Evolutionary conservation across 805 yeast genomes (phyloP).

Genomic region (Spencermartinsiella europaea): DNA sequence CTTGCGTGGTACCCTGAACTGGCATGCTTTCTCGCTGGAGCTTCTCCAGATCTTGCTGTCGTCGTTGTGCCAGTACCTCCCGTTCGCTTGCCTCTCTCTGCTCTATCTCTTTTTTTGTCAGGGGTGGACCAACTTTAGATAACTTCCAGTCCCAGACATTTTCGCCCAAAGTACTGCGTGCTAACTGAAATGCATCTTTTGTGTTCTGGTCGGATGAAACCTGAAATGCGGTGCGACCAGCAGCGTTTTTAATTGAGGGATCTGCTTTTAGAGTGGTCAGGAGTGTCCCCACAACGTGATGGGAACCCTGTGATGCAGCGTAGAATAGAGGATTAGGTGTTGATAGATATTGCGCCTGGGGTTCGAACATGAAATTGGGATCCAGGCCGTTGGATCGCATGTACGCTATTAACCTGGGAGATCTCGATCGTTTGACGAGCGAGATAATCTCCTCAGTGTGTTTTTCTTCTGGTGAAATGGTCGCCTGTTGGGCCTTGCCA

Average conservation of each 20-base stretch:
- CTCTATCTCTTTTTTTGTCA: constrained; percentile 31
- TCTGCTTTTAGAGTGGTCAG: constrained; percentile 63
- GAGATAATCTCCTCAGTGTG: constrained; percentile 55
- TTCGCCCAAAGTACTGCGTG: constrained; percentile 67
- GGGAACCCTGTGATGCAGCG: constrained; percentile 63
- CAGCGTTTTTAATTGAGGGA: constrained; percentile 50
- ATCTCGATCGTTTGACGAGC: constrained; percentile 65
- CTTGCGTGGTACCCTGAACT: constrained; percentile 5
- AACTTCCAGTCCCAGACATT: constrained; percentile 59
- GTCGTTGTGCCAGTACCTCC: constrained; percentile 18
- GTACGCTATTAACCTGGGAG: constrained; percentile 65
- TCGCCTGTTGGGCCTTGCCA: constrained; percentile 20
- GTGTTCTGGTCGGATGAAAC: constrained; percentile 41
- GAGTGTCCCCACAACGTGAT: constrained; percentile 59
- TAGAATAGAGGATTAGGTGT: constrained; percentile 76
- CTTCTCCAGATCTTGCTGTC: constrained; percentile 73
- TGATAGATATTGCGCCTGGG: constrained; percentile 44
- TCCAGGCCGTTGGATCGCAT: constrained; percentile 52
- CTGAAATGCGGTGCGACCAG: constrained; percentile 67
- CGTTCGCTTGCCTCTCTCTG: constrained; percentile 21
- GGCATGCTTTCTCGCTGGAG: constrained; percentile 53
- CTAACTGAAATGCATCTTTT: constrained; percentile 56
- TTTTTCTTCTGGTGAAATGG: constrained; percentile 35
- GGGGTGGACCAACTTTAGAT: constrained; percentile 59
- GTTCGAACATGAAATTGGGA: constrained; percentile 51